These are phyloP conservation scores for Encephalitozoon cuniculi DNA, from an alignment of 371 early-diverging fungal species.

Conservation along the genomic window DNA sequence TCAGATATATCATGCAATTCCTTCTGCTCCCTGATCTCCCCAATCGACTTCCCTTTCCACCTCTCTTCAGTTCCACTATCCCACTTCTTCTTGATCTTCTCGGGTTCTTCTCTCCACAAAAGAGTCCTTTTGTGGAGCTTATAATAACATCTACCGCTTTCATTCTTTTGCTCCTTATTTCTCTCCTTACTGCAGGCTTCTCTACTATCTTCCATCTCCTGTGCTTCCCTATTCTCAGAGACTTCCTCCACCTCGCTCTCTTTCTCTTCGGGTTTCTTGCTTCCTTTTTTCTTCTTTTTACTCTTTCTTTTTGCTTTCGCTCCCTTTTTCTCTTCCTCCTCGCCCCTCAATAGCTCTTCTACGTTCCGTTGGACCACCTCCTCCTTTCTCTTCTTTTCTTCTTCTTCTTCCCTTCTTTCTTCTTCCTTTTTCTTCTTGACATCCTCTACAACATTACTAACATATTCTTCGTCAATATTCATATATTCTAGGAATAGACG, in stretches of 20 bases:
- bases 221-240: background rate
- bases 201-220: background rate
- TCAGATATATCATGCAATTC: background rate
- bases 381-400: background rate
- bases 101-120: background rate
- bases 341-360: background rate
- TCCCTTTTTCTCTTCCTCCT: background rate
- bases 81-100: background rate
- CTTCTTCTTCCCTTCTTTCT: background rate
- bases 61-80: background rate
- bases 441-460: background rate
- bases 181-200: background rate
- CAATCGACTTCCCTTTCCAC: background rate
- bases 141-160: background rate
- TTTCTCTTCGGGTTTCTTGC: no score
- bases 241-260: background rate
- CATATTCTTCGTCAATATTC: background rate
- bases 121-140: background rate
- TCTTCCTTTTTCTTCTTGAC: background rate
- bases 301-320: background rate
- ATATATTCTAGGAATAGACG: no score
- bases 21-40: background rate
- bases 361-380: background rate
- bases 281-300: no score
- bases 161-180: background rate